A percentile compares a stretch with the other conserved stretches of the same genome.
phyloP scores from a whole-genome alignment of 345 rosid genomes.

The Lumnitzera racemosa region DNA sequence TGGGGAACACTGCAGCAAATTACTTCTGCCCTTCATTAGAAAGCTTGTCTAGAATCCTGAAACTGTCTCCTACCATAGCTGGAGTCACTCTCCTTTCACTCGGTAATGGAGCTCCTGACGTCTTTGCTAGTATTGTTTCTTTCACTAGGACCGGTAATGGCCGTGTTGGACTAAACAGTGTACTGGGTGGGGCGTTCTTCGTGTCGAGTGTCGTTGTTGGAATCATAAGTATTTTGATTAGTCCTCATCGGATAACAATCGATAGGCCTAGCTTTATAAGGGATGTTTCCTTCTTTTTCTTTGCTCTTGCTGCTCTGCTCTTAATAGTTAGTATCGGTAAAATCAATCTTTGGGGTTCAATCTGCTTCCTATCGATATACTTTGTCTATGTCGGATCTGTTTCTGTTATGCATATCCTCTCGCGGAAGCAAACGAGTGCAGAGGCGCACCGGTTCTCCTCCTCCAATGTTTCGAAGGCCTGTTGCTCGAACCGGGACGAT shows the following conservation, averaged over 20 bases:
- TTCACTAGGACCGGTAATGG: conserved; percentile 59
- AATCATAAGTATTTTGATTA: conserved; percentile 39
- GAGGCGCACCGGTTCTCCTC: background rate
- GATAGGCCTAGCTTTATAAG: conserved; percentile 65
- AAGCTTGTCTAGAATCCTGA: conserved; percentile 57
- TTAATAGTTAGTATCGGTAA: conserved; percentile 44
- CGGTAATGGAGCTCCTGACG: conserved; percentile 89
- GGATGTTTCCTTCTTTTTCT: conserved; percentile 66
- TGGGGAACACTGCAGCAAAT: conserved; percentile 74
- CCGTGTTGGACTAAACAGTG: conserved; percentile 68
- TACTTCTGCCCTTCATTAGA: conserved; percentile 82
- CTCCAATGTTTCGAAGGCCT: conserved; percentile 8
- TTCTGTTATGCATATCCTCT: conserved; percentile 34
- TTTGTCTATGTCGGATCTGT: conserved; percentile 55
- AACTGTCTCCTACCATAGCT: conserved; percentile 77
- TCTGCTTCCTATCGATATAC: conserved; percentile 55
- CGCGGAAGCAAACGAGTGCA: conserved; percentile 9
- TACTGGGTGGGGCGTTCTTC: conserved; percentile 80
- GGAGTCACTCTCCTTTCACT: conserved; percentile 83
- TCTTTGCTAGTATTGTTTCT: conserved; percentile 76
- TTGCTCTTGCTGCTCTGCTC: conserved; percentile 49
- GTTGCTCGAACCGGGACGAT: conserved; percentile 8
- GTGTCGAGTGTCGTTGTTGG: conserved; percentile 79
- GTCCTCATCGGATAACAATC: conserved; percentile 27
- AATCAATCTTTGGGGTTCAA: conserved; percentile 53